Base-by-base conservation (phyloP, 2,329 filamentous ascomycete species). In the Byssoonygena ceratinophila region DNA sequence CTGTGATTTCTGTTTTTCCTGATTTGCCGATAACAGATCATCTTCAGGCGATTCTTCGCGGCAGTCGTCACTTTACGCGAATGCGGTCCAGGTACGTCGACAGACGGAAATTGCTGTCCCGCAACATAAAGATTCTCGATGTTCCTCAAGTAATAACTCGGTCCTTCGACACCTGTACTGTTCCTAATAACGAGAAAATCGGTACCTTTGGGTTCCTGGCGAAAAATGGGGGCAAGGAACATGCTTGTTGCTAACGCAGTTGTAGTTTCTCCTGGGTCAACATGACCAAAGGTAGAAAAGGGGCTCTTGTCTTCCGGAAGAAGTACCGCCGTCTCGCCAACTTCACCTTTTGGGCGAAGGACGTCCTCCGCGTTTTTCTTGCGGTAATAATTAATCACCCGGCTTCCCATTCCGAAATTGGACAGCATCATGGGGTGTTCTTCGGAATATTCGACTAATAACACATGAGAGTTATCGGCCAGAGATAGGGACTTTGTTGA, bases 351-450 rank as follows among this genome's bases (percentile, higher is more conserved):
- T 0, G 87, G 85, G 1, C 87, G 78, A 49, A 80, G 77, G 46
- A 82, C 80, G 55, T 92, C 87, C 43, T 94, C 87, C 31, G 71
- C 80, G 64, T 88, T 85, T 62, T 88, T 88, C 54, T 90, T 82
- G 36, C 88, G 85, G 66, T 96, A 96, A 69, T 97, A 98, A 68
- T 98, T 97, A 74, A 97, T 88, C 54, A 98, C 79, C 50, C 89
- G 85, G 66, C 85, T 94, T 49, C 90, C 90, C 92, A 98, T 98
- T 59, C 91, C 92, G 63, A 96, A 95, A 64, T 94, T 96, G 40
- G 91, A 96, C 56, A 98, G 74, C 55, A 94, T 88, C 8, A 84
- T 85, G 0, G 92, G 92, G 57, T 88, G 84, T 63, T 96, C 89
- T 68, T 98, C 92, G 7, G 88, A 94, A 66, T 98, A 98, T 68